Percentiles rank a stretch among this genome's conserved stretches.
Evolutionary conservation across 805 yeast species (phyloP).

Genomic region (Metschnikowia aberdeeniae): DNA sequence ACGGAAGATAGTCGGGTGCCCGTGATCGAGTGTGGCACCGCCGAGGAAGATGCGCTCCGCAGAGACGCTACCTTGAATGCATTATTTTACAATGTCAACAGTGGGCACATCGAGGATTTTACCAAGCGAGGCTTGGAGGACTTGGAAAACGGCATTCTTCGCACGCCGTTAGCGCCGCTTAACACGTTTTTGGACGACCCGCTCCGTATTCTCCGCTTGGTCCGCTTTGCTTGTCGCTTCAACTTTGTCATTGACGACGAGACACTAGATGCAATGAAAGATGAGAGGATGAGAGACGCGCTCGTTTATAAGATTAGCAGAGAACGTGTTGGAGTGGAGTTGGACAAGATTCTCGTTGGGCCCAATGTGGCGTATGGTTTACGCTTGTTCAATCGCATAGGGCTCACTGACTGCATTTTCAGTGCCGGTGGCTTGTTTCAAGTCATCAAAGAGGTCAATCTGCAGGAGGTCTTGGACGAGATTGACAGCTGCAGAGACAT

Average conservation of each 20-base stretch:
- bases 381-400: constrained; percentile 49
- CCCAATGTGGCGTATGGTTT: constrained; percentile 62
- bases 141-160: constrained; percentile 59
- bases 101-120: constrained; percentile 73
- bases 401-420: constrained; percentile 58
- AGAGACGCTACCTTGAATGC: constrained; percentile 96
- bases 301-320: constrained; percentile 74
- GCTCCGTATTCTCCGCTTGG: constrained; percentile 75
- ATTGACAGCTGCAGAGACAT: constrained; percentile 14
- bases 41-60: constrained; percentile 84
- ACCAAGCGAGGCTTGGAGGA: constrained; percentile 76
- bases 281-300: constrained; percentile 51
- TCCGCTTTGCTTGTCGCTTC: constrained; percentile 82
- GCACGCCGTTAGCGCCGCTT: constrained; percentile 85
- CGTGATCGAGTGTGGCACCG: constrained; percentile 75
- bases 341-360: constrained; percentile 71
- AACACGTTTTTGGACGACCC: constrained; percentile 95
- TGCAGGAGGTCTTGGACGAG: constrained; percentile 12
- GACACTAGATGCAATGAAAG: constrained; percentile 63
- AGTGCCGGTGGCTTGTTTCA: constrained; percentile 24
- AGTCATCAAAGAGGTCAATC: constrained; percentile 17
- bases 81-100: constrained; percentile 75
- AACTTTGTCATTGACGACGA: constrained; percentile 59
- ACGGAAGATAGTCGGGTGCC: constrained; percentile 87
- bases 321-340: constrained; percentile 85